Evolutionary conservation across 805 yeast species (phyloP), one percentile per base, ranked within the genome.

Genomic region (Zygosaccharomyces lentus): DNA sequence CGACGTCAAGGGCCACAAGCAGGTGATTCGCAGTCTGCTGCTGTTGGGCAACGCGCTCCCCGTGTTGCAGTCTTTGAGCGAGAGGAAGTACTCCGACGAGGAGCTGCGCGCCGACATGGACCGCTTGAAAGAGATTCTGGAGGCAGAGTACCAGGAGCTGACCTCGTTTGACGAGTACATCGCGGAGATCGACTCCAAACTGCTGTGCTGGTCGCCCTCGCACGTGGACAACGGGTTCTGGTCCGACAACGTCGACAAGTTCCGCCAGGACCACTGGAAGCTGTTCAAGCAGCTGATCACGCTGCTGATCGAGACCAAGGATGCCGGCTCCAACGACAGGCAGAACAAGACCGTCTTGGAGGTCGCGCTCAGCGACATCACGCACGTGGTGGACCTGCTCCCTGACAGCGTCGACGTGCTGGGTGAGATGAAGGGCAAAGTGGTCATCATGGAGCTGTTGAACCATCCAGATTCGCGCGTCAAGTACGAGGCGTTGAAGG

Each of bases 41-140:
- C 72, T 87, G 51, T 77, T 86, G 50, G 87, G 84, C 49, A 85
- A 85, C 56, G 93, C 95, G 2, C 73, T 87, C 48, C 76, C 82
- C 43, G 75, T 80, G 7, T 71, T 87, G 48, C 78, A 76, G 56
- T 78, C 82, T 47, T 75, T 93, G 57, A 77, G 81, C 54, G 91
- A 86, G 50, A 75, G 98, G 59, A 93, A 93, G 67, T 90, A 96
- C 83, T 84, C 95, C 5, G 99, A 93, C 65, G 93, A 87, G 51
- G 99, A 93, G 65, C 77, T 93, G 57, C 78, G 85, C 38, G 72
- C 71, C 15, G 97, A 89, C 64, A 76, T 93, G 55, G 72, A 70
- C 17, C 63, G 68, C 26, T 71, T 93, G 53, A 69, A 74, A 47
- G 78, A 73, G 29, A 71, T 72, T n/a, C 75, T 91, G 53, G 80